Evolutionary conservation across 441 rosid species (phyloP).

Genomic region (Adansonia gregorii): DNA sequence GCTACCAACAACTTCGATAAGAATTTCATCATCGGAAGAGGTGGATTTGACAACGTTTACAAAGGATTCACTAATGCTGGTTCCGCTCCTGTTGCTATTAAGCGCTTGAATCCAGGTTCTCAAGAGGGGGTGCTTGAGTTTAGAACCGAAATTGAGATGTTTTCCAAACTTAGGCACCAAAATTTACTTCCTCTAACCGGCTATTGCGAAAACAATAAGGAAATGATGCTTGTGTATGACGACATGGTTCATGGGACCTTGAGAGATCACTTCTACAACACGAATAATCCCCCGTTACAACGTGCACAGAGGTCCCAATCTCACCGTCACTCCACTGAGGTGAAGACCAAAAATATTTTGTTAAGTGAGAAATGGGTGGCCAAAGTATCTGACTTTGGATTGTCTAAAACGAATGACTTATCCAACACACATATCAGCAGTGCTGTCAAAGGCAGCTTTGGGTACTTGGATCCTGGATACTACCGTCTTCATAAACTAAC

Average conservation of each 20-base stretch:
- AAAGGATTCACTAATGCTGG: background rate
- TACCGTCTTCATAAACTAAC: too few species aligned
- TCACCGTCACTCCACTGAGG: conserved; percentile 6
- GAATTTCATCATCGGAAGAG: too few species aligned
- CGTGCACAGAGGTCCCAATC: conserved; percentile 11
- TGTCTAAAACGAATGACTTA: too few species aligned
- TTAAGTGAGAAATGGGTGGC: too few species aligned
- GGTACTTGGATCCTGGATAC: too few species aligned
- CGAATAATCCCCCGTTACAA: background rate
- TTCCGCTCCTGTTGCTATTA: background rate
- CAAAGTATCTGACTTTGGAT: too few species aligned
- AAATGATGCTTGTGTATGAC: conserved; percentile 15
- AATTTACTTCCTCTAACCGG: conserved; percentile 14
- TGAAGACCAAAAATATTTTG: conserved; percentile 1
- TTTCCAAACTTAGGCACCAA: conserved; percentile 10
- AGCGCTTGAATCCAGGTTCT: background rate
- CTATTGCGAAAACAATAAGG: background rate
- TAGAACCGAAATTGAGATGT: conserved; percentile 11
- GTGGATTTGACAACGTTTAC: background rate
- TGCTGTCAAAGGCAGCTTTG: too few species aligned
- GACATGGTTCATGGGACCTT: conserved; percentile 7
- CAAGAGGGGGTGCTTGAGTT: background rate
- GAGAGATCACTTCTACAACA: conserved; percentile 9
- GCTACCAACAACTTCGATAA: too few species aligned
- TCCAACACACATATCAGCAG: too few species aligned